Base-by-base conservation (phyloP, 768 basidiomycete genomes). In the Collybia nuda region DNA sequence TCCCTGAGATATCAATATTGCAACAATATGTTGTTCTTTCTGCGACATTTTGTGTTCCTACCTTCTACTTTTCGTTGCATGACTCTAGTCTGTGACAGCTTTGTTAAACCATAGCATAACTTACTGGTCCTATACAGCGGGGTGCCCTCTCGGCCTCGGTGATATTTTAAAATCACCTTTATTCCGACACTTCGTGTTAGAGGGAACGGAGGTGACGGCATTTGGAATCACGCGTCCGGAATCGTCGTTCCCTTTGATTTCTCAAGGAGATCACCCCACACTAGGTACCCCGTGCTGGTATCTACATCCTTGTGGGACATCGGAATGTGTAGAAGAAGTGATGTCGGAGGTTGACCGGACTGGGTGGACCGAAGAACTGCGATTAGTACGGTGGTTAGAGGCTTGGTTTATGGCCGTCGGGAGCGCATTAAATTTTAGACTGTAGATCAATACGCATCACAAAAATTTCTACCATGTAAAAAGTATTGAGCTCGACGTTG, bases 251-350 rank as follows among this genome's bases (percentile, higher is more conserved):
- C 90, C 93, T 8, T 65, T 94, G 18, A 68, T 96, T 8, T 90
- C 92, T 11, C 90, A 92, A 58, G 89, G 89, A 7, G 93, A 96
- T 50, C 93, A 95, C 59, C 93, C 92, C 0, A 82, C 77, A 5
- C 73, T 88, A 24, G 86, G 84, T 18, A 81, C 72, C 2, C 84
- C 86, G 7, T 85, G 82, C 48, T 96, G 91, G 91, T 91, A 85
- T 60, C 71, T 96, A 35, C 93, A 96, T 63, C 93, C 93, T 8
- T 96, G 93, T 63, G 84, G 90, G 64, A 88, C 85, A 3, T 75
- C 76, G 8, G 67, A 66, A 28, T 80, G 83, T 1, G 80, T 96
- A 1, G 69, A 71, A 19, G 93, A 95, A 67, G 69, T 96, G 18
- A 63, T 93, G 67, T 56, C 60, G 18, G 87, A 83, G 53, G 64